Conservation (phyloP, 345 rosid species). For the Cardiospermum halicacabum region DNA sequence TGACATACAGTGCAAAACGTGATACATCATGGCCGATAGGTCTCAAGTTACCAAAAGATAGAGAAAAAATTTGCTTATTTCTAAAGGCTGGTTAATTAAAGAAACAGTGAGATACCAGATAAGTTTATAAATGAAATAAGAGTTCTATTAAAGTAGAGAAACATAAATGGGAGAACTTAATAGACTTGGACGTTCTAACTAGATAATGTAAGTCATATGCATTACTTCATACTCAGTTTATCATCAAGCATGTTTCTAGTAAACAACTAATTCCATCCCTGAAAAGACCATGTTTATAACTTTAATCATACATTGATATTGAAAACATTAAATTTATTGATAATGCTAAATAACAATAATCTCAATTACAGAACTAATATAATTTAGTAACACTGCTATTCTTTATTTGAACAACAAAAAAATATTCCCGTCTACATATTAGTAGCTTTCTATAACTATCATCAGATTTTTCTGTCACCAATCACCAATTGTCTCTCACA, state of each 20-base stretch:
- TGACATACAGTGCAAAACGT: not conserved
- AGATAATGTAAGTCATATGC: not conserved
- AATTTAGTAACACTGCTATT: not conserved
- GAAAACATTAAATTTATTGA: not conserved
- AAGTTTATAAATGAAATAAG: not conserved
- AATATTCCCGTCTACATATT: not conserved
- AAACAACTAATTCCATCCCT: not conserved
- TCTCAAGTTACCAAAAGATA: too few species aligned
- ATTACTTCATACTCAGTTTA: not conserved
- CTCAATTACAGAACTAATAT: not conserved
- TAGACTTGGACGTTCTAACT: not conserved
- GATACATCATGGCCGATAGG: conserved; percentile 1
- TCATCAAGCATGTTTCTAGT: not conserved
- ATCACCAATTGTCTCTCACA: not conserved
- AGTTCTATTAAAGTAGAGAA: not conserved
- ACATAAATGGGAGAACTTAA: not conserved
- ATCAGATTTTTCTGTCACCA: not conserved
- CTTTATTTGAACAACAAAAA: not conserved
- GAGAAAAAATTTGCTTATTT: not conserved
- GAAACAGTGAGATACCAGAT: too few species aligned
- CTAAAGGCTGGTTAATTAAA: too few species aligned
- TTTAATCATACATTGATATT: not conserved
- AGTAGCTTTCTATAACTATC: not conserved
- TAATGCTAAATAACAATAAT: not conserved
- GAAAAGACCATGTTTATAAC: not conserved